Conservation (phyloP, 1,139 yeast species). For the Kodamaea ohmeri region DNA sequence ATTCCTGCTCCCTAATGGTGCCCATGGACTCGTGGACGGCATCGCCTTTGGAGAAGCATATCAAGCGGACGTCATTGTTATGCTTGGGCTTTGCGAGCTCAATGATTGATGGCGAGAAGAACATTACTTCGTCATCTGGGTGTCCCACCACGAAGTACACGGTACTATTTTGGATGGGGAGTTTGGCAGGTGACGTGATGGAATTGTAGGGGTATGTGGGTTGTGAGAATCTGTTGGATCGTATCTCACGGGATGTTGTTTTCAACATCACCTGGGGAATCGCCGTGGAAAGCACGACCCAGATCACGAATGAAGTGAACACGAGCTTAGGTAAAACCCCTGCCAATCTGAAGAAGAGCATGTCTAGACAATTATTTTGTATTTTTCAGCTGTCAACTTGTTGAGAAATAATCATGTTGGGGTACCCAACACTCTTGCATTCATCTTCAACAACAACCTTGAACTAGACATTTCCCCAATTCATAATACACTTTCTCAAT, state of each 20-base stretch:
- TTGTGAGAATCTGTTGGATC: slow-evolving; percentile 22
- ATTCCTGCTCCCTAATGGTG: slow-evolving; percentile 54
- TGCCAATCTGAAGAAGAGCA: slow-evolving; percentile 21
- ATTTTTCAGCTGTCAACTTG: slow-evolving; percentile 4
- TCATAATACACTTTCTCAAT: background rate
- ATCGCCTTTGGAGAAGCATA: slow-evolving; percentile 80
- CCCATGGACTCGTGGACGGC: slow-evolving; percentile 68
- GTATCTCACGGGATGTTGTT: slow-evolving; percentile 29
- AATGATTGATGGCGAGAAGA: slow-evolving; percentile 78
- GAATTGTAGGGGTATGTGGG: slow-evolving; percentile 37
- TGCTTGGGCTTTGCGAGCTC: slow-evolving; percentile 49
- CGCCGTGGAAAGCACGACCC: slow-evolving; percentile 42
- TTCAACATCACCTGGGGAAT: slow-evolving; percentile 38
- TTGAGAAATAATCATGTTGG: slow-evolving; percentile 7
- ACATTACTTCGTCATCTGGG: slow-evolving; percentile 99
- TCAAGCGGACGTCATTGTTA: slow-evolving; percentile 51
- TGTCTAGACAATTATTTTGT: slow-evolving; percentile 2
- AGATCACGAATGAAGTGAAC: slow-evolving; percentile 28
- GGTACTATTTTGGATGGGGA: slow-evolving; percentile 34
- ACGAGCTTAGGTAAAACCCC: slow-evolving; percentile 16
- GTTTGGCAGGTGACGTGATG: slow-evolving; percentile 34
- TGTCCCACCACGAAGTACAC: slow-evolving; percentile 74
- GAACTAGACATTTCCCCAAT: too few species aligned
- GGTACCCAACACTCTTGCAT: too few species aligned
- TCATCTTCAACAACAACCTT: too few species aligned